Percentiles rank a stretch among this genome's conserved stretches.
phyloP scores from a whole-genome alignment of 2,329 filamentous ascomycete species.

The Colletotrichum brevisporum region DNA sequence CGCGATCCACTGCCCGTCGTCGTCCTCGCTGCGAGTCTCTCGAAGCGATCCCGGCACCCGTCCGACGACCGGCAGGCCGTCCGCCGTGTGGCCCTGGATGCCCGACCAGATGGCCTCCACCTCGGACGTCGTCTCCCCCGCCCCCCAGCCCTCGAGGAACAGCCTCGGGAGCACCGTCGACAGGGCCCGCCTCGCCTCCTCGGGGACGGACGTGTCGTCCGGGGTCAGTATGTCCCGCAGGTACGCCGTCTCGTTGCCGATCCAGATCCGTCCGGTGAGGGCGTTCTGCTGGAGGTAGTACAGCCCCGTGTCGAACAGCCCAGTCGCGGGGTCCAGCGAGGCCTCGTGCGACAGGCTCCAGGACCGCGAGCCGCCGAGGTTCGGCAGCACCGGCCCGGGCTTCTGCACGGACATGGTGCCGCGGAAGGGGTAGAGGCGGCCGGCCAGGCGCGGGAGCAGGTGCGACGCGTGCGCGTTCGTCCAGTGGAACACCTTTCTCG shows the following conservation, averaged over 20 bases:
- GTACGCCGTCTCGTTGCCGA: constrained; percentile 32
- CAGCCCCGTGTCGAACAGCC: constrained; percentile 7
- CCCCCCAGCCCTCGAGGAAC: constrained; percentile 23
- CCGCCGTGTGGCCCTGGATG: constrained; percentile 34
- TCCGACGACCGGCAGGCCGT: constrained; percentile 37
- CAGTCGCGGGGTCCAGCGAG: neutral
- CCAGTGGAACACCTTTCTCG: constrained; percentile 55
- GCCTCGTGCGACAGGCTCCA: constrained; percentile 39
- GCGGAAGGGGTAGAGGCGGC: constrained; percentile 54
- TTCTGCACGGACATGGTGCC: constrained; percentile 60
- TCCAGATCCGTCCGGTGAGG: constrained; percentile 11
- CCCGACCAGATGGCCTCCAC: constrained; percentile 29
- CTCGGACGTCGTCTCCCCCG: neutral
- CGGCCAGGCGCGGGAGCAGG: constrained; percentile 55
- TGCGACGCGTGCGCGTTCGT: constrained; percentile 59
- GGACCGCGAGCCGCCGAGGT: constrained; percentile 29
- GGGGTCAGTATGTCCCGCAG: constrained; percentile 24
- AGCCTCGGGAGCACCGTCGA: constrained; percentile 1
- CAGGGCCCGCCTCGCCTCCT: neutral
- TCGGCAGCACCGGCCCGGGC: constrained; percentile 41
- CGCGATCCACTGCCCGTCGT: constrained; percentile 41
- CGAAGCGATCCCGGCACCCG: neutral
- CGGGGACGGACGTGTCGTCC: constrained; percentile 27
- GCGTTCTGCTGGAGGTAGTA: constrained; percentile 41
- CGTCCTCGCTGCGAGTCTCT: neutral